Conservation (phyloP, 768 basidiomycete genomes). For the Termitomyces sp. region DNA sequence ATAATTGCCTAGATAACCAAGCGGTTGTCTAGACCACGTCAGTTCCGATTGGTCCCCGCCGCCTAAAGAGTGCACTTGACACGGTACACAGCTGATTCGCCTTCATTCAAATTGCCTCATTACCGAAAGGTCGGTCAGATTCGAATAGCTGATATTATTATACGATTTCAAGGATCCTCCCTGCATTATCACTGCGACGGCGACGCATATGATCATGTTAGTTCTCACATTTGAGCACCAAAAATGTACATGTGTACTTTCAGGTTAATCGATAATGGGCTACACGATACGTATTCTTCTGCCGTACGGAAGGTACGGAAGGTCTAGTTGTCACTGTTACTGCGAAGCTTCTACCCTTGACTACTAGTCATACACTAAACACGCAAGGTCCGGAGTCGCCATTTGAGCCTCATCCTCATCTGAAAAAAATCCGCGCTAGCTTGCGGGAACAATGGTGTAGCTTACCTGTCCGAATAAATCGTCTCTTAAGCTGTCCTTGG, state of each 20-base stretch:
- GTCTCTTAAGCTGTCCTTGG: not conserved
- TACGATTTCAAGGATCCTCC: not conserved
- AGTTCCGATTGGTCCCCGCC: not conserved
- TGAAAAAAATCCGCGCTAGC: not conserved
- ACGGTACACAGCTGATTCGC: too few species aligned
- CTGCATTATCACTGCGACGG: not conserved
- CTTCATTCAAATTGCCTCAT: not conserved
- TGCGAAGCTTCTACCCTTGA: not conserved
- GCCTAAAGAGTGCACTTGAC: too few species aligned
- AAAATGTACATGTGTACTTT: not conserved
- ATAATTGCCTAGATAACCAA: too few species aligned
- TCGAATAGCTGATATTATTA: not conserved
- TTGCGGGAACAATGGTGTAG: not conserved
- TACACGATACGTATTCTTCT: not conserved
- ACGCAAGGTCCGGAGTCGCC: not conserved
- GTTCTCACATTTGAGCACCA: not conserved
- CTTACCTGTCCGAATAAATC: not conserved
- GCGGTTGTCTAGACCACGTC: too few species aligned
- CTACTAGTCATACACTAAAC: not conserved
- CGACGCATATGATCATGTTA: not conserved
- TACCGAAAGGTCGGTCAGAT: not conserved
- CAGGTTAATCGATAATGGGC: not conserved
- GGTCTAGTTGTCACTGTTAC: not conserved
- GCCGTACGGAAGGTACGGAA: not conserved
- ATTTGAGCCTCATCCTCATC: not conserved